Evolutionary conservation across 768 basidiomycete genomes (phyloP).

Genomic region (Rhizopogon sp.): DNA sequence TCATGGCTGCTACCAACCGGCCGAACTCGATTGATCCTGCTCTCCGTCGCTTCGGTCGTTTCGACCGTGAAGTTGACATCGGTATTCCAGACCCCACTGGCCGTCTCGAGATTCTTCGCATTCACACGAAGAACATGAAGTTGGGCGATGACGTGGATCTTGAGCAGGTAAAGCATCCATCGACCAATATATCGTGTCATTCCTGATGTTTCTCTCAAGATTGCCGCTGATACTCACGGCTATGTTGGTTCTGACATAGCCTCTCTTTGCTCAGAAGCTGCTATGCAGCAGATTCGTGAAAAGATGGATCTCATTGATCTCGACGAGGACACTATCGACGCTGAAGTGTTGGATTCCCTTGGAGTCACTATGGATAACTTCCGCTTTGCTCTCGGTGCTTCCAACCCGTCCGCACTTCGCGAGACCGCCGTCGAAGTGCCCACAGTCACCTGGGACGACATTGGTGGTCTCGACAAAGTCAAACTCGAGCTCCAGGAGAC

Average conservation of each 20-base stretch:
- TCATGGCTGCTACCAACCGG: conserved; percentile 99
- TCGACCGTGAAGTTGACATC: conserved; percentile 99
- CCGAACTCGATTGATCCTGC: conserved; percentile 99
- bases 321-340: conserved; percentile 97
- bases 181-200: conserved; percentile 1
- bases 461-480: conserved; percentile 99
- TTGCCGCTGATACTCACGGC: conserved; percentile 98
- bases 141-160: conserved; percentile 94
- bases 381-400: conserved; percentile 96
- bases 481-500: conserved; percentile 99
- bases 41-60: conserved; percentile 96
- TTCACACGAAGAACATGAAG: conserved; percentile 99
- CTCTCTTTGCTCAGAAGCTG: conserved; percentile 96
- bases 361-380: conserved; percentile 99
- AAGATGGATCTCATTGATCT: conserved; percentile 99
- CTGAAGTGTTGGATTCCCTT: conserved; percentile 96
- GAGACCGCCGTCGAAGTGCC: conserved; percentile 99
- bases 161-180: conserved; percentile 59
- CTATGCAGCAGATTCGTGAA: conserved; percentile 99
- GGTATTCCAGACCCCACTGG: conserved; percentile 99
- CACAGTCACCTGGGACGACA: conserved; percentile 97
- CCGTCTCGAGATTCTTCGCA: conserved; percentile 96
- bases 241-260: conserved; percentile 99
- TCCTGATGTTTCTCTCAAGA: conserved; percentile 38
- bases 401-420: conserved; percentile 97